These are phyloP conservation scores for Claviceps quebecensis DNA, from an alignment of 2,329 filamentous ascomycete genomes.

Conservation along the genomic window DNA sequence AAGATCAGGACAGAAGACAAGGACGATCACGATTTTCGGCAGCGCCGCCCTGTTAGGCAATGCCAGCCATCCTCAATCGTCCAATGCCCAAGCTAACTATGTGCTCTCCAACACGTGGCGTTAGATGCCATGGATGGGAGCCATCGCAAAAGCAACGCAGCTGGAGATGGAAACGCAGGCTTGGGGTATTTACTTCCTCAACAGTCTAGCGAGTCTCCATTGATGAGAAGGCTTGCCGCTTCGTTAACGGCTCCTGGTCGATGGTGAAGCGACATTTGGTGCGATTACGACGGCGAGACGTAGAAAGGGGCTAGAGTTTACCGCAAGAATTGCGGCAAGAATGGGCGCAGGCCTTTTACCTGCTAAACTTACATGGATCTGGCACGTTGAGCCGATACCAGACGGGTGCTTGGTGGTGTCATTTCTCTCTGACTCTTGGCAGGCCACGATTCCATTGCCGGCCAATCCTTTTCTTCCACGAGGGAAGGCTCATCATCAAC, in stretches of 20 bases:
- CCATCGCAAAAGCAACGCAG: slow-evolving; percentile 39
- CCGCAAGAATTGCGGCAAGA: slow-evolving; percentile 34
- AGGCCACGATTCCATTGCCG: slow-evolving; percentile 45
- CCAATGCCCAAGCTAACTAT: slow-evolving; percentile 32
- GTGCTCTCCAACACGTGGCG: slow-evolving; percentile 35
- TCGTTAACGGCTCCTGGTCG: slow-evolving; percentile 32
- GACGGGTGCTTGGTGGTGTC: slow-evolving; percentile 31
- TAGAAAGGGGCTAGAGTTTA: slow-evolving; percentile 35
- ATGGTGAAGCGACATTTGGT: slow-evolving; percentile 40
- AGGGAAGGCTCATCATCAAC: slow-evolving; percentile 40
- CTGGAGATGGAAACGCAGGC: slow-evolving; percentile 40
- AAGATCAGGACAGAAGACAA: too few species aligned
- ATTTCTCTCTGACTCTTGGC: background rate
- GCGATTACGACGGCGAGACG: slow-evolving; percentile 44
- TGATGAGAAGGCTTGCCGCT: slow-evolving; percentile 35
- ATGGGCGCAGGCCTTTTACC: slow-evolving; percentile 37
- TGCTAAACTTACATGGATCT: slow-evolving; percentile 29
- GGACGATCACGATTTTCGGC: slow-evolving; percentile 44
- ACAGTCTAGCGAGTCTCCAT: slow-evolving; percentile 48
- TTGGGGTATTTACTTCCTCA: slow-evolving; percentile 51
- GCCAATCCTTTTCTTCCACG: slow-evolving; percentile 38
- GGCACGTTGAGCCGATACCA: slow-evolving; percentile 49
- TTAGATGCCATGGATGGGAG: slow-evolving; percentile 42
- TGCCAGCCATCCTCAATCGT: slow-evolving; percentile 35
- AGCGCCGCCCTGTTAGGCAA: slow-evolving; percentile 40